These are phyloP conservation scores for Melaleuca quinquenervia DNA, from an alignment of 345 rosid species.

Conservation along the genomic window DNA sequence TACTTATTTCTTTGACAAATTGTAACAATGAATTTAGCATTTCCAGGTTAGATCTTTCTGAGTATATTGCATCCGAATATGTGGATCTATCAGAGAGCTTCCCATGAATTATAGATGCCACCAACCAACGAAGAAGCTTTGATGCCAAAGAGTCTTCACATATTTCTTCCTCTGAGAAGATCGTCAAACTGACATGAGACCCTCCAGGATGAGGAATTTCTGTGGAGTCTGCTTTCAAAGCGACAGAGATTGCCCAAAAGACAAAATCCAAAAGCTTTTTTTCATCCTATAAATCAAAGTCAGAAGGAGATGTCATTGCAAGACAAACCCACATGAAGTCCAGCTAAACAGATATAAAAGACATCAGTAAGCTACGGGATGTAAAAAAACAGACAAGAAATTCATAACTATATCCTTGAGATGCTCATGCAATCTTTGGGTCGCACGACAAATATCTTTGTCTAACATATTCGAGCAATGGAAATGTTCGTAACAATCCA, in stretches of 20 bases:
- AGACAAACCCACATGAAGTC: not conserved
- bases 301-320: not conserved
- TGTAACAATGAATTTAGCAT: constrained; percentile 28
- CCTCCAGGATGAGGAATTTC: constrained; percentile 8
- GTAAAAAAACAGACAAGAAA: not conserved
- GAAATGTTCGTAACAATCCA: not conserved
- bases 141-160: constrained; percentile 46
- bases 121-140: constrained; percentile 82
- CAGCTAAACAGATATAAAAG: not conserved
- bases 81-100: constrained; percentile 27
- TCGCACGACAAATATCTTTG: not conserved
- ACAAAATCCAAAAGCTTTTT: not conserved
- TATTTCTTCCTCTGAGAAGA: constrained; percentile 17
- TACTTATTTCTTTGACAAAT: constrained; percentile 11
- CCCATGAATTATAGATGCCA: constrained; percentile 61
- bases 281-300: not conserved
- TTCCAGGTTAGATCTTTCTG: not conserved
- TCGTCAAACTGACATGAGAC: constrained; percentile 5
- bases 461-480: not conserved
- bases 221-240: constrained; percentile 16
- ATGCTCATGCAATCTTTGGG: not conserved
- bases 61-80: not conserved
- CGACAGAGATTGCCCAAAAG: not conserved
- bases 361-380: not conserved
- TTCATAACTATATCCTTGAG: not conserved